phyloP scores from a whole-genome alignment of 805 yeast species.

The Ogataea populi-albae region DNA sequence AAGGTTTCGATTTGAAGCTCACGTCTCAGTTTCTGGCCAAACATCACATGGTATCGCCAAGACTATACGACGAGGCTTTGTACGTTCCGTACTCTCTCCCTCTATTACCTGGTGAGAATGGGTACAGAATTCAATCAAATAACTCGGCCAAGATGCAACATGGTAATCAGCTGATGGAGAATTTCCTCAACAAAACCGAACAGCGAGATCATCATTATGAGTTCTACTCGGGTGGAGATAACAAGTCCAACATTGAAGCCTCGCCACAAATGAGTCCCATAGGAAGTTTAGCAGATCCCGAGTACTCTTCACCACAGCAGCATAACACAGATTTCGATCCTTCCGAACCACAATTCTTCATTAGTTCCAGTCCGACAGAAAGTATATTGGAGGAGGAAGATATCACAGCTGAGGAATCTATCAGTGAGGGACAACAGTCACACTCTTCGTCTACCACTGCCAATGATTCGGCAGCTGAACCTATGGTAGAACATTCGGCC shows the following conservation, averaged over 20 bases:
- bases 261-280: conserved; percentile 24
- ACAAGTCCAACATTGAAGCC: conserved; percentile 11
- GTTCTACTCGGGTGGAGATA: conserved; percentile 77
- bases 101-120: conserved; percentile 76
- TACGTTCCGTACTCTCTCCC: conserved; percentile 90
- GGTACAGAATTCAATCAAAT: conserved; percentile 72
- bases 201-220: conserved; percentile 90
- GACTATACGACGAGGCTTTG: conserved; percentile 88
- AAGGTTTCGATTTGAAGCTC: conserved; percentile 64
- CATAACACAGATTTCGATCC: conserved; percentile 71
- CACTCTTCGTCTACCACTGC: not conserved
- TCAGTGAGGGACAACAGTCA: not conserved
- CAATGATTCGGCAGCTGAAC: conserved; percentile 6
- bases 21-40: conserved; percentile 62
- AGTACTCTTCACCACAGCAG: conserved; percentile 34
- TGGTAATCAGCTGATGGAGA: conserved; percentile 59
- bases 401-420: conserved; percentile 5
- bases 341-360: conserved; percentile 87
- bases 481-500: conserved; percentile 3
- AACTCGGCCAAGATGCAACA: conserved; percentile 41
- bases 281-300: conserved; percentile 17
- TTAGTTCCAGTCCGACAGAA: conserved; percentile 38
- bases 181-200: conserved; percentile 74
- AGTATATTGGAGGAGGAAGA: conserved; percentile 26
- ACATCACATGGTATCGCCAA: conserved; percentile 79